phyloP scores from a whole-genome alignment of 2,329 filamentous ascomycete species.

The Cryphonectria japonica region DNA sequence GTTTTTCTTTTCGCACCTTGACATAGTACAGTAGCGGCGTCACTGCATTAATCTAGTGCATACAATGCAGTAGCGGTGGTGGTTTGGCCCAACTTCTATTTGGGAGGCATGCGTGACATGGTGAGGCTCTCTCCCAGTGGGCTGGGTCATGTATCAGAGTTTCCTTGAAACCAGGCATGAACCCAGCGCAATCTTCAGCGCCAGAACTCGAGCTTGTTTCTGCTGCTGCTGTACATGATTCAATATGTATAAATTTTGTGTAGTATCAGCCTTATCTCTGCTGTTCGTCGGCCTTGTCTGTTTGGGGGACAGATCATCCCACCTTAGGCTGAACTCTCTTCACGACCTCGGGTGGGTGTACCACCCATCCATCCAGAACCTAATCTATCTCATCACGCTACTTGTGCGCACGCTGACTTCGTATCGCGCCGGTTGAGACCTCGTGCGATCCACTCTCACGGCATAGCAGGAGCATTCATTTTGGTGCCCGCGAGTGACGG shows the following conservation, averaged over 20 bases:
- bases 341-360: neutral
- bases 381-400: neutral
- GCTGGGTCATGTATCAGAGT: neutral
- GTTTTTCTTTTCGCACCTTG: neutral
- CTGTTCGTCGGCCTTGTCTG: neutral
- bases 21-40: neutral
- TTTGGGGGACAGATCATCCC: neutral
- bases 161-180: neutral
- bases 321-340: neutral
- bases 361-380: neutral
- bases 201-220: neutral
- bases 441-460: neutral
- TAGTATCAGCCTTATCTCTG: too few relatives aligned
- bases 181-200: constrained; percentile 8
- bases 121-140: neutral
- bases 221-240: too few relatives aligned
- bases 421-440: neutral
- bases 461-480: neutral
- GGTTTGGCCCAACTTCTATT: neutral
- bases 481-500: neutral
- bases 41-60: neutral
- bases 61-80: too few relatives aligned
- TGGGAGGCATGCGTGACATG: neutral
- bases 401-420: neutral
- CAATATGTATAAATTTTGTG: too few relatives aligned